Conservation (phyloP, 495 filamentous ascomycete genomes). For the Lophiotrema nucula region DNA sequence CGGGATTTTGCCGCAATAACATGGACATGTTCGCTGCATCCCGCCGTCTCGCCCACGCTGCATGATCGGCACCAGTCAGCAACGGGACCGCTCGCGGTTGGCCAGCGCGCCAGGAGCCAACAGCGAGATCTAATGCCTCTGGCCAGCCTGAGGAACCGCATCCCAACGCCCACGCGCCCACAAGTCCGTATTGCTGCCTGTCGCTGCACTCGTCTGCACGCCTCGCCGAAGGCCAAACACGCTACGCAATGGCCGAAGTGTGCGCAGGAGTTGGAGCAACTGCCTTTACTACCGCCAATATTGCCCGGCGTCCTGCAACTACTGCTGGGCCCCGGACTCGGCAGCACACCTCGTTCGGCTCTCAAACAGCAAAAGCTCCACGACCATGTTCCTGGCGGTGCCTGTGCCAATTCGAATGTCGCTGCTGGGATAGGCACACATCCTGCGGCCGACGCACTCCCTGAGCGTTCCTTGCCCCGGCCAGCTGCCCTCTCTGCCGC, state of each 20-base stretch:
- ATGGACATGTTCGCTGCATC: constrained; percentile 23
- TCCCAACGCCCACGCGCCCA: constrained; percentile 12
- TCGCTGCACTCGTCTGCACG: constrained; percentile 12
- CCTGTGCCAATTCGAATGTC: constrained; percentile 16
- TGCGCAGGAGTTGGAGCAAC: constrained; percentile 1
- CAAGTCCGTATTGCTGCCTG: constrained; percentile 23
- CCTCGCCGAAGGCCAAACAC: constrained; percentile 28
- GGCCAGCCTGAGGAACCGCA: background rate
- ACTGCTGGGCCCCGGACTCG: constrained; percentile 7
- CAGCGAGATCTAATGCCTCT: constrained; percentile 2
- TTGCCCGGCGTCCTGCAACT: background rate
- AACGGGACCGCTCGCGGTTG: constrained; percentile 20
- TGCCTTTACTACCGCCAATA: background rate
- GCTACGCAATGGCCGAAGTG: constrained; percentile 12
- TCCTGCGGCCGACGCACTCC: constrained; percentile 1
- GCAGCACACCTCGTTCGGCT: constrained; percentile 20
- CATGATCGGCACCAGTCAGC: constrained; percentile 31
- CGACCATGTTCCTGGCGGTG: constrained; percentile 28
- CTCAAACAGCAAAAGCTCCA: constrained; percentile 32
- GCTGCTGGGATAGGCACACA: constrained; percentile 10
- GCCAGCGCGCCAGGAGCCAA: constrained; percentile 9
- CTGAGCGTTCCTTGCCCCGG: background rate
- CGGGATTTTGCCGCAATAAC: constrained; percentile 34
- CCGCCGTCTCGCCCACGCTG: constrained; percentile 23
- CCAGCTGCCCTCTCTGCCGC: constrained; percentile 18